Conservation (phyloP, 164 flowering plant species). For the Kingdonia uniflora region DNA sequence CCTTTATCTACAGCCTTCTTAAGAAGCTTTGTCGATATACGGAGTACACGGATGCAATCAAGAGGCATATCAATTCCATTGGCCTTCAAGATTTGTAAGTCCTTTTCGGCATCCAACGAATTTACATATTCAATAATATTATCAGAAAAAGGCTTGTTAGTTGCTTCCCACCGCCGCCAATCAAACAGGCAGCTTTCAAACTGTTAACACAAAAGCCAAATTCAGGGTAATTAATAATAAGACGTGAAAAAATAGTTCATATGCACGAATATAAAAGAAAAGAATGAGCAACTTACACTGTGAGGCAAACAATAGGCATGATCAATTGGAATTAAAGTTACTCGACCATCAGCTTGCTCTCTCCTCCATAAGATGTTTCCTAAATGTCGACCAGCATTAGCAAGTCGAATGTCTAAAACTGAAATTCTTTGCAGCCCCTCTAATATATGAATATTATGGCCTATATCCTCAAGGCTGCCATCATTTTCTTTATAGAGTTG, state of each 20-base stretch:
- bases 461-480: conserved; percentile 78
- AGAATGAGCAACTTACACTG: conserved; percentile 30
- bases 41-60: conserved; percentile 46
- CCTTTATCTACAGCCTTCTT: conserved; percentile 66
- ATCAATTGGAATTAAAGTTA: conserved; percentile 62
- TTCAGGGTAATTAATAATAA: too few species aligned
- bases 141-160: conserved; percentile 35
- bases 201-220: too few species aligned
- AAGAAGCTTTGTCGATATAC: conserved; percentile 76
- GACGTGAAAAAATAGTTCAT: background rate
- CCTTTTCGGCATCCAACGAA: conserved; percentile 61
- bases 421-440: conserved; percentile 73
- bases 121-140: conserved; percentile 46
- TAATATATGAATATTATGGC: conserved; percentile 58
- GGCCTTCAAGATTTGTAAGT: conserved; percentile 41
- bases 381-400: conserved; percentile 79
- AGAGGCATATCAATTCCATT: conserved; percentile 52
- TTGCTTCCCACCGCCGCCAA: conserved; percentile 86
- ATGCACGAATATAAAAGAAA: background rate
- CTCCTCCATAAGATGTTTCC: conserved; percentile 58
- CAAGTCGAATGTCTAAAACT: conserved; percentile 69
- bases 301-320: conserved; percentile 84
- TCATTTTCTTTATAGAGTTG: conserved; percentile 57
- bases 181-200: conserved; percentile 80
- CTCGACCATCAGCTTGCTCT: conserved; percentile 30